Base-by-base conservation (phyloP, 805 yeast species). In the Candida pseudoglaebosa region DNA sequence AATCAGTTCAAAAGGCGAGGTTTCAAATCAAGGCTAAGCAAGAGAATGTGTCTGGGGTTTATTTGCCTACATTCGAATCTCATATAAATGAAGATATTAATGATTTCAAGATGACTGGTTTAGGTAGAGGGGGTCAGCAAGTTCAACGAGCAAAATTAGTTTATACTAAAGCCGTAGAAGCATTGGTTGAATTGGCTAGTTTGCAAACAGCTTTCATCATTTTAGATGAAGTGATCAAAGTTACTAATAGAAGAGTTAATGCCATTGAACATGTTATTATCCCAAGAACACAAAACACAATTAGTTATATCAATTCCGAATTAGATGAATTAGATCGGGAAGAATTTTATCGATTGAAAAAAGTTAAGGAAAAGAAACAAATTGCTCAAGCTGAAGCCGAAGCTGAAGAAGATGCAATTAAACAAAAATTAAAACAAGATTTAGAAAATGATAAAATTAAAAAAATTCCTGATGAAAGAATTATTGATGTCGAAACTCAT, bases 61-160 rank as follows among this genome's bases (percentile, higher is more conserved):
- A 82, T 54, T 73, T 91, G 54, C 98, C 99, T 17, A 88, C 90
- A 44, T 93, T 91, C 52, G 96, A 90, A 54, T 78, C 90, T 19
- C 83, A 76, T 49, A 78, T 88, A 44, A 85, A 89, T 56, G 88
- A 85, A 46, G 78, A 80, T 8, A 85, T 87, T 59, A 91, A 91
- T 56, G 99, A 93, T 57, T 91, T 91, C 73, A 87, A 87, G 62
- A 72, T 91, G 78, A 91, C 98, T 4, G 99, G 99, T 52, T 73
- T 91, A 49, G 99, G 99, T 37, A 78, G 97, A 62, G 99, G 99
- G 65, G 98, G 99, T 47, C 98, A 91, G 65, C 98, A 91, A 61
- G 95, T 91, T 39, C 95, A 86, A 63, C 84, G 83, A 62, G 97
- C 98, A 41, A 89, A 90, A 64, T 77, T 78, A 48, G 95, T 93